phyloP scores from a whole-genome alignment of 768 basidiomycete species.

The Lyophyllum shimeji region DNA sequence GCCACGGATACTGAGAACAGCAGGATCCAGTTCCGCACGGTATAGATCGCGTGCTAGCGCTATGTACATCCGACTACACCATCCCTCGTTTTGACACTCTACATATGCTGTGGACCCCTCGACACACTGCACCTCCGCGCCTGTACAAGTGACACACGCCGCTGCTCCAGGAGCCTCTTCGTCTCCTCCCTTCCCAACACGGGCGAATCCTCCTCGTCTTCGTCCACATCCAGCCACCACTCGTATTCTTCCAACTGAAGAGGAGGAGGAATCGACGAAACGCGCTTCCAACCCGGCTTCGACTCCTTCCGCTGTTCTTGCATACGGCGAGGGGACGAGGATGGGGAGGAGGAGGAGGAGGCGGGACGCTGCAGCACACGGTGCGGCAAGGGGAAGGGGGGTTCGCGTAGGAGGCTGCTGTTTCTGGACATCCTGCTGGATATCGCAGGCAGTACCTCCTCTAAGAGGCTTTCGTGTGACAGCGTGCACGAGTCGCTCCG shows the following conservation, averaged over 20 bases:
- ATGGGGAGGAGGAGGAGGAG: not conserved
- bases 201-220: not conserved
- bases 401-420: conserved; percentile 9
- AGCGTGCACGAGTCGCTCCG: conserved; percentile 1
- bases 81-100: no score
- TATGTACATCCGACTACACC: not conserved
- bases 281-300: not conserved
- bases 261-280: conserved; percentile 3
- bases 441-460: not conserved
- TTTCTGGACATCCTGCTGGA: not conserved
- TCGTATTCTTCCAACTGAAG: not conserved
- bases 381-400: conserved; percentile 9
- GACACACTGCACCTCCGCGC: not conserved
- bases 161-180: not conserved
- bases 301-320: not conserved
- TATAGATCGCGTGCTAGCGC: not conserved
- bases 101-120: not conserved
- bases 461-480: not conserved
- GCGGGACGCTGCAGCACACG: conserved; percentile 3
- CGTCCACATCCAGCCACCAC: not conserved
- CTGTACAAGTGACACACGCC: not conserved
- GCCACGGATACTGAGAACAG: not conserved
- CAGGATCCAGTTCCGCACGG: not conserved
- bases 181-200: conserved; percentile 2
- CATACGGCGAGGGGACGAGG: not conserved